A percentile compares a stretch with the other conserved stretches of the same genome.
These are phyloP conservation scores for Thymus mandschuricus DNA, from an alignment of 257 asterid genomes.

Conservation along the genomic window DNA sequence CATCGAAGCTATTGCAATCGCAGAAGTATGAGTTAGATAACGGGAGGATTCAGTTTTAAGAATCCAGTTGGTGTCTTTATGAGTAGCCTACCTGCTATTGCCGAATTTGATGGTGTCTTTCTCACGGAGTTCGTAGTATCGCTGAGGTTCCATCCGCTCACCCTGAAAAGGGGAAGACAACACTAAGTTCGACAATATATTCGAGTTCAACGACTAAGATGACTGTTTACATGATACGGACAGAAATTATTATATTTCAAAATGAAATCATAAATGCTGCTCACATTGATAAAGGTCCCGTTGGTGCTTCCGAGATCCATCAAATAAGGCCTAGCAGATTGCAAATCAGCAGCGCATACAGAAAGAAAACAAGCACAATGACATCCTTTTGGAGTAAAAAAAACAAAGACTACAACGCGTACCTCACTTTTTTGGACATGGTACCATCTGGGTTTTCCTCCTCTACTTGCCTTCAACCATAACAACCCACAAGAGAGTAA, in stretches of 20 bases:
- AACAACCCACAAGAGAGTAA: constrained; percentile 19
- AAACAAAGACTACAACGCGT: constrained; percentile 27
- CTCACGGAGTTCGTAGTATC: constrained; percentile 85
- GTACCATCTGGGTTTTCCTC: constrained; percentile 84
- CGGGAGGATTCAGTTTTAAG: not conserved
- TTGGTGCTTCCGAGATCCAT: constrained; percentile 99
- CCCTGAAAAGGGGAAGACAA: constrained; percentile 56
- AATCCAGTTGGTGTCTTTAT: constrained; percentile 7
- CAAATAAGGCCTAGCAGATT: constrained; percentile 72
- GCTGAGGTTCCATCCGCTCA: constrained; percentile 71
- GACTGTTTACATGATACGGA: constrained; percentile 16
- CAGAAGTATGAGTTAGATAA: not conserved
- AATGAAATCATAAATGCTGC: constrained; percentile 31
- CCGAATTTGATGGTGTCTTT: constrained; percentile 94
- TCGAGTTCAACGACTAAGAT: constrained; percentile 19
- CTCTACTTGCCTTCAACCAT: constrained; percentile 82
- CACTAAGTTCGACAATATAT: constrained; percentile 13
- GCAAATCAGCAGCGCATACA: constrained; percentile 23
- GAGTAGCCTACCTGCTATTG: constrained; percentile 79
- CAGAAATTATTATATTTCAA: not conserved
- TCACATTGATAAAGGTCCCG: constrained; percentile 88
- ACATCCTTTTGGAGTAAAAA: constrained; percentile 26
- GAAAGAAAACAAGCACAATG: constrained; percentile 17
- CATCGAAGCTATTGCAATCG: constrained; percentile 9
- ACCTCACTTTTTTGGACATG: constrained; percentile 74